Evolutionary conservation across 1,284 basidiomycete genomes (phyloP).

Genomic region (Microbotryomycetes sp.): DNA sequence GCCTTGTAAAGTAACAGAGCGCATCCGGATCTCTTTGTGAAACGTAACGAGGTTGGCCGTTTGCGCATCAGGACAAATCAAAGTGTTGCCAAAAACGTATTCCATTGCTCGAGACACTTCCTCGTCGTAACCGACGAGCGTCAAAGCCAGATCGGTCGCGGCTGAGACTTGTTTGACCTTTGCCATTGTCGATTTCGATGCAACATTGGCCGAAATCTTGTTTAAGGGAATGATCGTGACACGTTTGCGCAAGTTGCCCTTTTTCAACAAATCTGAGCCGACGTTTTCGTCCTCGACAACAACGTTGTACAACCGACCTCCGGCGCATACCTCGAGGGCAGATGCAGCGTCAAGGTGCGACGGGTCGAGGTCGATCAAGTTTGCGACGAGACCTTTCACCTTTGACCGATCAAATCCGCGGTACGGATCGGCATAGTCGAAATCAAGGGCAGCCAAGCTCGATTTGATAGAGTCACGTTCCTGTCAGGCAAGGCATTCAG

Average conservation of each 20-base stretch:
- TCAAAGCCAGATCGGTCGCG: constrained; percentile 77
- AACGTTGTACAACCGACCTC: constrained; percentile 79
- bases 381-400: constrained; percentile 91
- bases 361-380: constrained; percentile 65
- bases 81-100: constrained; percentile 87
- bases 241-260: constrained; percentile 76
- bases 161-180: constrained; percentile 70
- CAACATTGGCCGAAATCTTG: constrained; percentile 70
- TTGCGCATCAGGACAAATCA: constrained; percentile 84
- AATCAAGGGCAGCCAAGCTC: constrained; percentile 66
- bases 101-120: constrained; percentile 84
- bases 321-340: constrained; percentile 89
- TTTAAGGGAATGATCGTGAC: constrained; percentile 91
- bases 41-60: constrained; percentile 88
- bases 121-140: constrained; percentile 74
- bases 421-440: constrained; percentile 61
- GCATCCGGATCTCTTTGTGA: constrained; percentile 60
- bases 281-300: constrained; percentile 86
- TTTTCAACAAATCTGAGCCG: constrained; percentile 74
- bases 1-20: constrained; percentile 86
- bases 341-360: constrained; percentile 57
- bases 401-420: constrained; percentile 75
- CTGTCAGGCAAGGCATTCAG: constrained; percentile 43
- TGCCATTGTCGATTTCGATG: constrained; percentile 63
- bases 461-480: constrained; percentile 64